Percentiles rank a stretch among this genome's conserved stretches.
phyloP scores from a whole-genome alignment of 2,329 filamentous ascomycete species.

The Penicillium thymicola region DNA sequence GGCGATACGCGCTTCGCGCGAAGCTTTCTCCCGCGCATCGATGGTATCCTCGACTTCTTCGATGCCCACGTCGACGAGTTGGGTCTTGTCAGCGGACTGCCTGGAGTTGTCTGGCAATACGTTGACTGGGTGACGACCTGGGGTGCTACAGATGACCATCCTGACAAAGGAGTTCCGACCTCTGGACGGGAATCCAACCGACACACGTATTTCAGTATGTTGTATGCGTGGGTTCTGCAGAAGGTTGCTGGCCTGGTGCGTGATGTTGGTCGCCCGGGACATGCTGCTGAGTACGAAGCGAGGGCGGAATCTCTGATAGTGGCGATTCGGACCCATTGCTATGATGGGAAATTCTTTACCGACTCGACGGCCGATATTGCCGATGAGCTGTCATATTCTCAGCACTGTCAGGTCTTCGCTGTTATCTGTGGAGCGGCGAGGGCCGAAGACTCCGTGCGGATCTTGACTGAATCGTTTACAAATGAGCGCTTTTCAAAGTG shows the following conservation, averaged over 20 bases:
- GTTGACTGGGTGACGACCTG: conserved; percentile 37
- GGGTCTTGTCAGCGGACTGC: conserved; percentile 24
- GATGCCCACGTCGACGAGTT: conserved; percentile 16
- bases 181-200: conserved; percentile 36
- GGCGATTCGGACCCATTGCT: conserved; percentile 29
- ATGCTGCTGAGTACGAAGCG: conserved; percentile 26
- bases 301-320: conserved; percentile 18
- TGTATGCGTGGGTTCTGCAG: conserved; percentile 40
- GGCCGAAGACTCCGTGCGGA: conserved; percentile 11
- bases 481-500: conserved; percentile 33
- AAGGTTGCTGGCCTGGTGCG: conserved; percentile 33
- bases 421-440: conserved; percentile 25
- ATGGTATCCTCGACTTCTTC: conserved; percentile 27
- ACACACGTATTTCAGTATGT: conserved; percentile 43
- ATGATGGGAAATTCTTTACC: conserved; percentile 30
- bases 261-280: conserved; percentile 34
- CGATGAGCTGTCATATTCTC: conserved; percentile 20
- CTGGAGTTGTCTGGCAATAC: conserved; percentile 32
- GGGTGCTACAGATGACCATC: conserved; percentile 29
- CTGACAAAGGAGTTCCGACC: conserved; percentile 41
- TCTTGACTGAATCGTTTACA: conserved; percentile 29
- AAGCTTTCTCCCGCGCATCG: conserved; percentile 23
- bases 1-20: conserved; percentile 26
- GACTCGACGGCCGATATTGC: conserved; percentile 34
- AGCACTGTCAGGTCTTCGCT: conserved; percentile 35